These are phyloP conservation scores for Sparassis latifolia DNA, from an alignment of 1,284 basidiomycete genomes.

Conservation along the genomic window DNA sequence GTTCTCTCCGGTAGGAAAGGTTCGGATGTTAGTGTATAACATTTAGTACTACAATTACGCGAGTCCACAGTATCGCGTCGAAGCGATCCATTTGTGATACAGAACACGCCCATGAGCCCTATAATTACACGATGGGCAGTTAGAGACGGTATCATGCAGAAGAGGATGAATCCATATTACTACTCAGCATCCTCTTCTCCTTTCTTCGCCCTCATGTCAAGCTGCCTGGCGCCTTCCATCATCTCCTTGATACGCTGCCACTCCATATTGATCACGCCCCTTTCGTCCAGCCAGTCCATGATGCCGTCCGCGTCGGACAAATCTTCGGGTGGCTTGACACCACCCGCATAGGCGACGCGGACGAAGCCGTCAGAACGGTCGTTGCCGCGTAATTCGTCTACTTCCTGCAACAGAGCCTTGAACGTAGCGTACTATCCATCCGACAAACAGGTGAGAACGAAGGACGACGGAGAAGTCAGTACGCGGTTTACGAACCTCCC, in stretches of 20 bases:
- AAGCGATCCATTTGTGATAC: too few species aligned
- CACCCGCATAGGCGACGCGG: constrained; percentile 47
- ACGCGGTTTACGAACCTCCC: constrained; percentile 59
- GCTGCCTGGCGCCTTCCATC: constrained; percentile 63
- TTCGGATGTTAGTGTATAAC: too few species aligned
- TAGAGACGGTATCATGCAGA: too few species aligned
- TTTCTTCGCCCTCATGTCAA: constrained; percentile 47
- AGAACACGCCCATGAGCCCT: too few species aligned
- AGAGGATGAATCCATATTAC: not conserved
- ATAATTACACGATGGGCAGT: too few species aligned
- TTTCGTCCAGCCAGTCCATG: constrained; percentile 76
- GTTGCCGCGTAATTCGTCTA: constrained; percentile 40
- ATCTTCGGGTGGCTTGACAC: constrained; percentile 53
- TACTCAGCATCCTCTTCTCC: constrained; percentile 30
- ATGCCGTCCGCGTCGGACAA: constrained; percentile 66
- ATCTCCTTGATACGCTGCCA: constrained; percentile 64
- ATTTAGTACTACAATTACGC: too few species aligned
- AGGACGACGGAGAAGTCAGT: not conserved
- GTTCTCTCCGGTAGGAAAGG: too few species aligned
- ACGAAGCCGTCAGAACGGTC: constrained; percentile 39
- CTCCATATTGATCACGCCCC: constrained; percentile 58
- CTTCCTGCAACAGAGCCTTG: constrained; percentile 44
- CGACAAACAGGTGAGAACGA: not conserved
- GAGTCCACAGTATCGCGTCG: too few species aligned
- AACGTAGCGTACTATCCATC: constrained; percentile 51